phyloP scores from a whole-genome alignment of 129 eudicot genomes.

The Arctium minus region DNA sequence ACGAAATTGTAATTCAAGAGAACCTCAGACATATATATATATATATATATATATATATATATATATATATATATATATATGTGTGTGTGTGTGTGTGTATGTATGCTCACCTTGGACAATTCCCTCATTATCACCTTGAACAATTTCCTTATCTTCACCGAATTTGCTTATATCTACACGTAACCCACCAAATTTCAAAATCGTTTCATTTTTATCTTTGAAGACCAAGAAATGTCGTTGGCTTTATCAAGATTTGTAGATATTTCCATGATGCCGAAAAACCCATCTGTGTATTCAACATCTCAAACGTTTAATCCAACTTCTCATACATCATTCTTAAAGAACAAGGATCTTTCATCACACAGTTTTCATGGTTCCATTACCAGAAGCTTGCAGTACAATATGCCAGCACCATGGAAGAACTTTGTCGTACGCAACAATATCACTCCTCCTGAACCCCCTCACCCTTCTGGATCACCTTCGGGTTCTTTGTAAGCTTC shows the following conservation, averaged over 20 bases:
- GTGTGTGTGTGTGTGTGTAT: no score
- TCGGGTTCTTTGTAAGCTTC: conserved; percentile 23
- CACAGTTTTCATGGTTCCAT: background rate
- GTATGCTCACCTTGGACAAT: background rate
- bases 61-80: no score
- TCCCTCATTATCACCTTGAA: background rate
- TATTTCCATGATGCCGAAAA: background rate
- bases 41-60: no score
- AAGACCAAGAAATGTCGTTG: background rate
- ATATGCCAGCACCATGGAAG: background rate
- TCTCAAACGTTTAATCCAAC: background rate
- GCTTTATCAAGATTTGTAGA: background rate
- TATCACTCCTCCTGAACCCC: background rate
- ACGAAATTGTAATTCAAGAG: background rate
- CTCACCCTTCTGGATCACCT: conserved; percentile 14
- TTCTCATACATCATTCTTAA: background rate
- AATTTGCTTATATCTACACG: background rate
- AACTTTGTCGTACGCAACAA: background rate
- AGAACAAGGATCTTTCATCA: background rate
- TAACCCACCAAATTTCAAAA: background rate
- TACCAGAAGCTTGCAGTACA: background rate
- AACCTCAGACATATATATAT: background rate
- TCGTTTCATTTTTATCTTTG: background rate
- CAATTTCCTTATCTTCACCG: background rate
- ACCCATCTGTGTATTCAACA: background rate